phyloP scores from a whole-genome alignment of 2,329 filamentous ascomycete genomes.

The Periconia sp. region DNA sequence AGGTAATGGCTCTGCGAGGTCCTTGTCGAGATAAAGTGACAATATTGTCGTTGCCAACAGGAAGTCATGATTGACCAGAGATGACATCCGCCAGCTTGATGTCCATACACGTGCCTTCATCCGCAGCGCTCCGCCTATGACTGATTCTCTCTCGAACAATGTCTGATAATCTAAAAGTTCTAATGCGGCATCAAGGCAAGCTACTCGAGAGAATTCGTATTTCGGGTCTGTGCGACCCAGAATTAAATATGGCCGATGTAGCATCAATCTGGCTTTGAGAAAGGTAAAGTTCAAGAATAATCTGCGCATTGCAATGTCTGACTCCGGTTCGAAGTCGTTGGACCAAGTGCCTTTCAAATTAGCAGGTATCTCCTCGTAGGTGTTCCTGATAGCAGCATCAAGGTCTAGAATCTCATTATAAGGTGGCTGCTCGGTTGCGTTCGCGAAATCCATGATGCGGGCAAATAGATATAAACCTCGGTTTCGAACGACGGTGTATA shows the following conservation, averaged over 20 bases:
- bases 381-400: constrained; percentile 28
- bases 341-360: constrained; percentile 17
- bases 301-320: constrained; percentile 28
- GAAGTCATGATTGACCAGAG: constrained; percentile 54
- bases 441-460: constrained; percentile 36
- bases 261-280: constrained; percentile 39
- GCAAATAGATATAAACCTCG: constrained; percentile 31
- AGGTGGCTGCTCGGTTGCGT: constrained; percentile 27
- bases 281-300: constrained; percentile 40
- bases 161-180: constrained; percentile 53
- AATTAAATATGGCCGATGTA: constrained; percentile 46
- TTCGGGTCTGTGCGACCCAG: constrained; percentile 42
- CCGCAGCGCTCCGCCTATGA: constrained; percentile 41
- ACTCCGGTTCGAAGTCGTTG: constrained; percentile 19
- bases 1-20: constrained; percentile 24
- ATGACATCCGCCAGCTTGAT: constrained; percentile 53
- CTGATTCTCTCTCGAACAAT: constrained; percentile 50
- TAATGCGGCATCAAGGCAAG: constrained; percentile 54
- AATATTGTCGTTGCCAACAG: constrained; percentile 57
- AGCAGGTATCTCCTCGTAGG: constrained; percentile 28
- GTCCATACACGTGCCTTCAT: constrained; percentile 42
- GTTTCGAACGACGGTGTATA: constrained; percentile 34
- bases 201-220: constrained; percentile 49
- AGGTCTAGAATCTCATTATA: constrained; percentile 37
- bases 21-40: constrained; percentile 50